phyloP scores from a whole-genome alignment of 768 basidiomycete species.

The Hygrocybe coccinea region DNA sequence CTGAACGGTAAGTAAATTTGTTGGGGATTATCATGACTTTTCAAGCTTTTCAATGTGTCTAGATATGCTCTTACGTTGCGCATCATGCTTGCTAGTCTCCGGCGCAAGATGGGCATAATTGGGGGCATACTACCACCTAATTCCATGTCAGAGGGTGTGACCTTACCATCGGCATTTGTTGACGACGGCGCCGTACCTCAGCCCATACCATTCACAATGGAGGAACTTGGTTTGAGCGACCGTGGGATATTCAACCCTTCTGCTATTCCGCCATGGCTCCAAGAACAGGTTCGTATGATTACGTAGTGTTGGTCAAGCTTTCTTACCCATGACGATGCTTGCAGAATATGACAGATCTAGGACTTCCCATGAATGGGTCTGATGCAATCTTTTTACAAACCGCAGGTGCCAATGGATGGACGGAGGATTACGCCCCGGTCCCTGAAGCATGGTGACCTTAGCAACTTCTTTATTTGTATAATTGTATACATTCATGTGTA shows the following conservation, averaged over 20 bases:
- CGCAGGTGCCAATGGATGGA: conserved; percentile 68
- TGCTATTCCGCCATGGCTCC: conserved; percentile 86
- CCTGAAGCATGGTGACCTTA: conserved; percentile 74
- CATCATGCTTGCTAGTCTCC: conserved; percentile 88
- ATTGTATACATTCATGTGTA: too few relatives aligned
- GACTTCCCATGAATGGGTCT: conserved; percentile 85
- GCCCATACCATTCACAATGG: conserved; percentile 70
- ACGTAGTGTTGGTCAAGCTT: not conserved
- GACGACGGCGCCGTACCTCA: conserved; percentile 32
- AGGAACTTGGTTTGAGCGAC: conserved; percentile 72
- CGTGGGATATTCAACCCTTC: conserved; percentile 68
- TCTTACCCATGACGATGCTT: not conserved
- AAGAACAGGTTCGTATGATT: conserved; percentile 65
- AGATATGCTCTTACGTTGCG: conserved; percentile 88
- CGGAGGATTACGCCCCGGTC: conserved; percentile 66
- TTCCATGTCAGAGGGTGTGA: conserved; percentile 50
- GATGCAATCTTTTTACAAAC: conserved; percentile 86
- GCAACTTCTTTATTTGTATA: too few relatives aligned
- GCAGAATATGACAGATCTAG: conserved; percentile 84
- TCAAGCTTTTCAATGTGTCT: not conserved
- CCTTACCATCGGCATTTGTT: conserved; percentile 54
- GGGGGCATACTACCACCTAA: conserved; percentile 51
- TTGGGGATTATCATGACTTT: not conserved
- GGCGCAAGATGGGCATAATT: conserved; percentile 75
- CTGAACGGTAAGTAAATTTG: conserved; percentile 67